Evolutionary conservation across 768 basidiomycete genomes (phyloP).

Genomic region (Pleurotus sapidus): DNA sequence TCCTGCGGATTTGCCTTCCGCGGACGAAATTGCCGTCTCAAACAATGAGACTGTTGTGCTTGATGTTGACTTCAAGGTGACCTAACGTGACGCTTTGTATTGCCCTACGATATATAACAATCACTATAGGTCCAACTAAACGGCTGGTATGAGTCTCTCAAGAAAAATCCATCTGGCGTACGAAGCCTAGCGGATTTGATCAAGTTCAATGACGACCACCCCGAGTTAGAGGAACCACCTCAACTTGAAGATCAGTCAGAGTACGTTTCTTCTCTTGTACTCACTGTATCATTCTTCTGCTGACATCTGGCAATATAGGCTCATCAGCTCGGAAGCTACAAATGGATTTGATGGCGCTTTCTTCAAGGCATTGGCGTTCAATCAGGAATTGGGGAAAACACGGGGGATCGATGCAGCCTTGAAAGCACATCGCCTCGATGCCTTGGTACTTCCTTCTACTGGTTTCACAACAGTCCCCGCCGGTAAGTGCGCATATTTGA

Average conservation of each 20-base stretch:
- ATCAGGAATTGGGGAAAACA: conserved; percentile 45
- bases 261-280: conserved; percentile 19
- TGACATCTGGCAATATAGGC: conserved; percentile 16
- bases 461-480: conserved; percentile 36
- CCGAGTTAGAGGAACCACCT: conserved; percentile 43
- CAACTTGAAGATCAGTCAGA: conserved; percentile 35
- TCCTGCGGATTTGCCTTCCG: conserved; percentile 58
- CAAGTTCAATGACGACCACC: conserved; percentile 50
- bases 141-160: conserved; percentile 19
- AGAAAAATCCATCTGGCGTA: conserved; percentile 55
- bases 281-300: conserved; percentile 31
- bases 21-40: conserved; percentile 44
- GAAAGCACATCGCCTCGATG: conserved; percentile 44
- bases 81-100: too few relatives aligned
- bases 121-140: conserved; percentile 5
- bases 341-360: conserved; percentile 40
- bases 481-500: conserved; percentile 19
- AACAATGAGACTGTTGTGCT: conserved; percentile 58
- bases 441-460: conserved; percentile 45
- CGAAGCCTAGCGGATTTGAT: conserved; percentile 56
- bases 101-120: too few relatives aligned
- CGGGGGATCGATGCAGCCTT: conserved; percentile 54
- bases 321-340: conserved; percentile 36
- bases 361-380: conserved; percentile 39
- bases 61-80: conserved; percentile 54